Evolutionary conservation across 2,329 filamentous ascomycete genomes (phyloP), one percentile per base, ranked within the genome.

Genomic region (Mycosphaerella sp.): DNA sequence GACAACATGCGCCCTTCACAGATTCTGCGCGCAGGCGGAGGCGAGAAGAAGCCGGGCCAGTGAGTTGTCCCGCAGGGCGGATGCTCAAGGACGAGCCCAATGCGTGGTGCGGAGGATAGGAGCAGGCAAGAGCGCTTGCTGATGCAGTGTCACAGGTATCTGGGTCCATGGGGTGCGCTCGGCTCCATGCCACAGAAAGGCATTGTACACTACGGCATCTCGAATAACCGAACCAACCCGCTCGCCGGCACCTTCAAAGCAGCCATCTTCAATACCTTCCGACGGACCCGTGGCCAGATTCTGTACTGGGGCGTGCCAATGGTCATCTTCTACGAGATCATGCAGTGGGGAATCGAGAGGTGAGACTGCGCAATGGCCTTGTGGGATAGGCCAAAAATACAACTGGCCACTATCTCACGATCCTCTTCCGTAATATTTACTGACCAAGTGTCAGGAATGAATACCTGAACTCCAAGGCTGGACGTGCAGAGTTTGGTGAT

Each of bases 201-300:
- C 66, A 75, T 85, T 56, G 75, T 78, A 53, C 77, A 78, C 67
- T 97, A 95, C 76, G 80, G 85, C 63, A 71, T 98, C 64, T 85
- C 88, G 65, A 76, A 86, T 64, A 97, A 98, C 81, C 86, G 87
- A 71, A 92, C 95, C 78, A 85, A 87, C 69, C 87, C 90, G 60
- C 80, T 95, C 64, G 89, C 89, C 61, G 89, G 88, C 67, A 78
- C 85, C 57, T 74, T 80, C 62, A 77, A 92, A 73, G 87, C 85
- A 64, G 92, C 91, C 69, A 76, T 97, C 78, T 97, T 97, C 85
- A 98, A 98, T 82, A 85, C 83, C 66, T 95, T 87, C 81, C 85
- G 93, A 74, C 84, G 93, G 68, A 87, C 86, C 76, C 85, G 84
- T 72, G 74, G 80, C 65, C 93, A 97, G 80, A 83, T 95, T 64